Evolutionary conservation across 73 alveolate species (phyloP), one percentile per base, ranked within the genome.

Genomic region (Effrenium voratum): DNA sequence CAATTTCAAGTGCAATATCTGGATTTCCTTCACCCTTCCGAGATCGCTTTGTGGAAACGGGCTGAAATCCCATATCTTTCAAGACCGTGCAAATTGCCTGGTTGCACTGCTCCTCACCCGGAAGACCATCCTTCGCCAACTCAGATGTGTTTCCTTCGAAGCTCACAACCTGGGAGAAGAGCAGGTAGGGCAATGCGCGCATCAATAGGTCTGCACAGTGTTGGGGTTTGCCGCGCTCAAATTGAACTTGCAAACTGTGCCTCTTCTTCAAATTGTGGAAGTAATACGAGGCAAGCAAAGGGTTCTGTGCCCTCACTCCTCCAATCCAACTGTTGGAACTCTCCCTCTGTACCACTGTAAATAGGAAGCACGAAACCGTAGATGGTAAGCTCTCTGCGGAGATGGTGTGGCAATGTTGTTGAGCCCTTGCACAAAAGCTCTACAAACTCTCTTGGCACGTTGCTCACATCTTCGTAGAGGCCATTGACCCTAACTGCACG

Each of bases 361-460:
- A 50, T 83, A 41, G 93, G 93, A 49, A 83, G 32, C 38, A 83
- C 72, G 76, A 83, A 83, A 77, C 93, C 93, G 72, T 83, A 57
- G 76, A 83, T 83, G 93, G 77, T n/a, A 46, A 80, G 91, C 49
- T 47, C 91, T 80, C 91, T 80, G 72, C 72, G 72, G 73, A 80
- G 72, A 47, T 47, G 68, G 49, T 80, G 91, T 12, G 91, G 91
- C 91, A 79, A 79, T 79, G 91, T 79, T 79, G 70, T 79, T 79
- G 91, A 46, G 91, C 73, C 91, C 45, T 79, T 75, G 80, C 93
- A 84, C 93, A 84, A 50, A 50, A 84, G 93, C 77, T 50, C 93
- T 84, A 44, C 93, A 84, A 84, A 57, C 93, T 84, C 93, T 34
- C 93, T 34, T 38, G 93, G 93, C 52, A 84, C 44, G 80, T 55